Conservation (phyloP, 1,139 yeast genomes). For the Barnettozyma hawaiiensis region DNA sequence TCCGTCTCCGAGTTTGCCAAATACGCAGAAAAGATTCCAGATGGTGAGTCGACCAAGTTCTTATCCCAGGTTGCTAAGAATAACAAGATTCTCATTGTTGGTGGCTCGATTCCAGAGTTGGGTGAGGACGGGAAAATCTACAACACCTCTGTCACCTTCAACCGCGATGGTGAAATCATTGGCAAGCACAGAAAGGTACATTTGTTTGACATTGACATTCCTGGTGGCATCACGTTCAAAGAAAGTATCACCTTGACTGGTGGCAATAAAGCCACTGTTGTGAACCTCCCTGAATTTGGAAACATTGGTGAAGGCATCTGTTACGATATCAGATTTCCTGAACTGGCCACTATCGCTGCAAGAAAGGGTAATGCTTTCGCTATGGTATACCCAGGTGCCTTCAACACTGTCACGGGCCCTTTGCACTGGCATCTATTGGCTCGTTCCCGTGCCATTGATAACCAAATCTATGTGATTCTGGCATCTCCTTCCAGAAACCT, state of each 20-base stretch:
- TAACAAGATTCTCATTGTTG: conserved; percentile 59
- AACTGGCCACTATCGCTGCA: conserved; percentile 76
- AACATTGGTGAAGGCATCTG: conserved; percentile 86
- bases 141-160: conserved; percentile 78
- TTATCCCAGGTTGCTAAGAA: conserved; percentile 61
- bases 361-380: conserved; percentile 66
- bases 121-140: conserved; percentile 47
- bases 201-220: conserved; percentile 86
- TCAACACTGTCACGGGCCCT: conserved; percentile 93
- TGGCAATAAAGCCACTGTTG: conserved; percentile 75
- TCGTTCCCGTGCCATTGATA: conserved; percentile 83
- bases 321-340: conserved; percentile 92
- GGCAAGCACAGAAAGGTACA: conserved; percentile 90
- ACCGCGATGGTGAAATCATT: conserved; percentile 64
- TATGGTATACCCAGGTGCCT: conserved; percentile 92
- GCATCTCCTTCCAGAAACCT: conserved; percentile 88
- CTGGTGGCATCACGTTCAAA: conserved; percentile 80
- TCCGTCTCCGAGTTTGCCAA: conserved; percentile 80
- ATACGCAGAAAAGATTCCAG: conserved; percentile 70
- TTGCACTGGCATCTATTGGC: conserved; percentile 90
- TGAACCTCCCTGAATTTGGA: conserved; percentile 58
- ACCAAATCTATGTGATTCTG: conserved; percentile 69
- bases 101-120: conserved; percentile 89
- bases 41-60: conserved; percentile 60
- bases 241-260: conserved; percentile 72